Evolutionary conservation across 2,329 filamentous ascomycete species (phyloP).

Genomic region (Penicillium crustosum): DNA sequence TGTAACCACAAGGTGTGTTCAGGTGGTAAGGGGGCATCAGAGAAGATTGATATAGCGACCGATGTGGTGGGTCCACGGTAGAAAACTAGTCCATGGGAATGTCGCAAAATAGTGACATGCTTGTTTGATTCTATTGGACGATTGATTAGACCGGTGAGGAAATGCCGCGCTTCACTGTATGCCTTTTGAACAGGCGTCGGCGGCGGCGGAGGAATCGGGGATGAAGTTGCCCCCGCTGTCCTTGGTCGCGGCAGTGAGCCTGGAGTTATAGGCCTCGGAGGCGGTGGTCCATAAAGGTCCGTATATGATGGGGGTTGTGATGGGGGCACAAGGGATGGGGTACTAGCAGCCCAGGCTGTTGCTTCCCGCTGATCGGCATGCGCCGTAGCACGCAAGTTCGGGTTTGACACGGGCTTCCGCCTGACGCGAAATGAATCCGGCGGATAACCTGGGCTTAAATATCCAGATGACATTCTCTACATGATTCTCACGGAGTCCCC

Average conservation of each 20-base stretch:
- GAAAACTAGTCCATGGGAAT: slow-evolving; percentile 64
- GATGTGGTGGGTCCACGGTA: slow-evolving; percentile 66
- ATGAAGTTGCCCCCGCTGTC: slow-evolving; percentile 14
- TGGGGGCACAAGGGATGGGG: slow-evolving; percentile 10
- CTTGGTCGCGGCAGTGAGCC: slow-evolving; percentile 13
- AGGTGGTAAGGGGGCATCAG: slow-evolving; percentile 56
- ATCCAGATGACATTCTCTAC: slow-evolving; percentile 17
- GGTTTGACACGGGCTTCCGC: slow-evolving; percentile 27
- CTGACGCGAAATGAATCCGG: slow-evolving; percentile 18
- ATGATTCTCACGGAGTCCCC: background rate
- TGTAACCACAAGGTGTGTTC: slow-evolving; percentile 67
- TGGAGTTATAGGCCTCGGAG: background rate
- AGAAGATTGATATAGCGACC: slow-evolving; percentile 64
- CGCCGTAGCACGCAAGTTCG: slow-evolving; percentile 22
- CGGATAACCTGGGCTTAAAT: slow-evolving; percentile 12
- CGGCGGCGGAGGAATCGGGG: slow-evolving; percentile 6
- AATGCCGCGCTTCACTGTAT: slow-evolving; percentile 59
- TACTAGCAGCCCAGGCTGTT: slow-evolving; percentile 8
- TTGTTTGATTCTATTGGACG: slow-evolving; percentile 65
- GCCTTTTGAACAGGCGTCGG: slow-evolving; percentile 34
- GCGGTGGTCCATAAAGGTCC: slow-evolving; percentile 18
- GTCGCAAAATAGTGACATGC: slow-evolving; percentile 66
- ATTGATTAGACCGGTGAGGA: slow-evolving; percentile 63
- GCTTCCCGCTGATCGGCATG: slow-evolving; percentile 13
- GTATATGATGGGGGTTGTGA: slow-evolving; percentile 22